These are phyloP conservation scores for Rhizomucor miehei DNA, from an alignment of 371 early-diverging fungal species.

Conservation along the genomic window DNA sequence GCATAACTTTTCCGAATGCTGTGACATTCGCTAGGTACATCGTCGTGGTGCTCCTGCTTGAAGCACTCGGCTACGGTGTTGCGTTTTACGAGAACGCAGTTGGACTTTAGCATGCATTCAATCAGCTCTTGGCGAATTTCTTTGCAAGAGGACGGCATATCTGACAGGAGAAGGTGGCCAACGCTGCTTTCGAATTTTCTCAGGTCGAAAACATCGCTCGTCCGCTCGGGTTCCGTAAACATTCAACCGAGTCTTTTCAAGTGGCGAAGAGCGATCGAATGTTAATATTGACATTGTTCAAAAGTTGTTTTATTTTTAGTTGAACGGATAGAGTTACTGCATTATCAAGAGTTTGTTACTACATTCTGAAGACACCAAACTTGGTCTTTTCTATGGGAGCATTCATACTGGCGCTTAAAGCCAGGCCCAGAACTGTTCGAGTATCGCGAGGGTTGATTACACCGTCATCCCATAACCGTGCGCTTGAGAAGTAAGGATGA, in stretches of 20 bases:
- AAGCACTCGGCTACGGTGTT: constrained; percentile 67
- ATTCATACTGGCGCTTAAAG: constrained; percentile 82
- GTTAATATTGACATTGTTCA: no score
- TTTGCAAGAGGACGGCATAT: constrained; percentile 66
- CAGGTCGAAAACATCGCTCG: no score
- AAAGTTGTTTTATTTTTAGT: no score
- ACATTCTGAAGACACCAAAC: constrained; percentile 99
- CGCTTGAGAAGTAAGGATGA: constrained; percentile 90
- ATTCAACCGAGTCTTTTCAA: no score
- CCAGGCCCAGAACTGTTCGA: constrained; percentile 84
- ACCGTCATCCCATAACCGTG: constrained; percentile 97
- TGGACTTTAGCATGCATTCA: constrained; percentile 70
- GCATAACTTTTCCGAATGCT: constrained; percentile 65
- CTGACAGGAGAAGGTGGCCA: not conserved
- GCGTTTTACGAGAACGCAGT: constrained; percentile 67
- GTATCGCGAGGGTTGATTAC: constrained; percentile 93
- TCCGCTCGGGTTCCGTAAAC: no score
- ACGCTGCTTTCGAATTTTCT: no score
- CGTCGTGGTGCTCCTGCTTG: constrained; percentile 52
- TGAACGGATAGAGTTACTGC: no score
- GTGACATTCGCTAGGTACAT: constrained; percentile 64
- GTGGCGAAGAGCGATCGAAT: no score
- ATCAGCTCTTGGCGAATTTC: constrained; percentile 68
- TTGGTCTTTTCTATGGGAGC: constrained; percentile 72
- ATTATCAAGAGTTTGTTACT: no score